These are phyloP conservation scores for Jatropha curcas DNA, from an alignment of 345 rosid genomes.

Conservation along the genomic window DNA sequence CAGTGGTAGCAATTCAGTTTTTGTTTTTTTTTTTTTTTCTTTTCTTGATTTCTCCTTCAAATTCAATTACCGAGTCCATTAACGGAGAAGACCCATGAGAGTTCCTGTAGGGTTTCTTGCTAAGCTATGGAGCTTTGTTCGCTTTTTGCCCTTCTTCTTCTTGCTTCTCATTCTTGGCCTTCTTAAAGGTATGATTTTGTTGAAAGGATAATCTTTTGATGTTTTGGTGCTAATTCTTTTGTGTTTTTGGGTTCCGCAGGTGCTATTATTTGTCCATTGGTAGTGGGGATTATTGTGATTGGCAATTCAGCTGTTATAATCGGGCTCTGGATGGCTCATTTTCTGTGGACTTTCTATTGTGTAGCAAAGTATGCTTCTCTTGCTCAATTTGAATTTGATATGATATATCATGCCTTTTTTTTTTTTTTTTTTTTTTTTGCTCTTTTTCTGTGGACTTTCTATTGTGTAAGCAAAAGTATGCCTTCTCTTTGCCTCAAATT, in stretches of 20 bases:
- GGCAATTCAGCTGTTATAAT: constrained; percentile 62
- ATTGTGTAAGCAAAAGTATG: constrained; percentile 69
- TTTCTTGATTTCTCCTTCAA: background rate
- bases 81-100: too few species aligned
- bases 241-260: constrained; percentile 37
- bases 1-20: too few species aligned
- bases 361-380: constrained; percentile 52
- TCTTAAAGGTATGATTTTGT: constrained; percentile 59
- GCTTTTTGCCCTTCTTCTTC: constrained; percentile 72
- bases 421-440: constrained; percentile 19
- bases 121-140: constrained; percentile 66
- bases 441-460: constrained; percentile 74
- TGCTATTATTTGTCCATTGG: constrained; percentile 54
- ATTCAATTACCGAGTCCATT: background rate
- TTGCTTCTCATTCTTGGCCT: constrained; percentile 60
- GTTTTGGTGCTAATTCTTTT: too few species aligned
- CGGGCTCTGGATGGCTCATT: constrained; percentile 87
- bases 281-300: constrained; percentile 41
- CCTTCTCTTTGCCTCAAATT: background rate
- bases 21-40: background rate
- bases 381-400: background rate
- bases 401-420: background rate
- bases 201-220: too few species aligned
- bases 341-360: constrained; percentile 72
- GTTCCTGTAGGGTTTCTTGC: constrained; percentile 62